phyloP scores from a whole-genome alignment of 805 yeast genomes.

The Myxozyma udenii region DNA sequence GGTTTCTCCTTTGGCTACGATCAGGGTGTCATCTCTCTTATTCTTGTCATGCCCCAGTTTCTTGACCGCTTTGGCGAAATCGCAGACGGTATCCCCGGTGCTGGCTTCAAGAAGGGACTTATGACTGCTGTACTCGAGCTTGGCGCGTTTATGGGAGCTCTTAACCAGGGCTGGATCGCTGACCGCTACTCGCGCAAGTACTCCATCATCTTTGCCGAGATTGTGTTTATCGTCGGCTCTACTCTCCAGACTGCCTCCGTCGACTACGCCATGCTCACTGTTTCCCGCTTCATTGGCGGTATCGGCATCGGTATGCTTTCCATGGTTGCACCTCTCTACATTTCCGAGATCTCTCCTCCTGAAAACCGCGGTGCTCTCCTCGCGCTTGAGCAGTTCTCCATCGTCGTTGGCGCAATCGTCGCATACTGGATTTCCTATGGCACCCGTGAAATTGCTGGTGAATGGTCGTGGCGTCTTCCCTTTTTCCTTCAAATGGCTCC shows the following conservation, averaged over 20 bases:
- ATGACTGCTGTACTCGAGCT: conserved; percentile 25
- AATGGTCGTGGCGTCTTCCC: conserved; percentile 50
- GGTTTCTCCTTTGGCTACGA: conserved; percentile 34
- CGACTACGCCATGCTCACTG: conserved; percentile 35
- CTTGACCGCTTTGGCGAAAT: no score
- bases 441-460: not conserved
- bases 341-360: conserved; percentile 73
- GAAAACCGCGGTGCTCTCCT: conserved; percentile 73
- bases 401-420: conserved; percentile 38
- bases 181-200: conserved; percentile 23
- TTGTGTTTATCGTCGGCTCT: conserved; percentile 12
- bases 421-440: conserved; percentile 42
- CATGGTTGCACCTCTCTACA: conserved; percentile 41
- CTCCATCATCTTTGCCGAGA: conserved; percentile 35
- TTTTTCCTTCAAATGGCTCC: conserved; percentile 50
- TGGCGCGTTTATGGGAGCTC: conserved; percentile 29
- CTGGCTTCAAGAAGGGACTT: conserved; percentile 17
- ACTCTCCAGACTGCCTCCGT: conserved; percentile 22
- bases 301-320: conserved; percentile 46
- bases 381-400: conserved; percentile 37
- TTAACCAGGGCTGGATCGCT: conserved; percentile 20
- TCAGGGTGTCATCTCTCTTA: conserved; percentile 33
- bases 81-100: not conserved
- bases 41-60: conserved; percentile 31
- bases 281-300: conserved; percentile 53